These are phyloP conservation scores for Leccinum aurantiacum DNA, from an alignment of 768 basidiomycete species.

Conservation along the genomic window DNA sequence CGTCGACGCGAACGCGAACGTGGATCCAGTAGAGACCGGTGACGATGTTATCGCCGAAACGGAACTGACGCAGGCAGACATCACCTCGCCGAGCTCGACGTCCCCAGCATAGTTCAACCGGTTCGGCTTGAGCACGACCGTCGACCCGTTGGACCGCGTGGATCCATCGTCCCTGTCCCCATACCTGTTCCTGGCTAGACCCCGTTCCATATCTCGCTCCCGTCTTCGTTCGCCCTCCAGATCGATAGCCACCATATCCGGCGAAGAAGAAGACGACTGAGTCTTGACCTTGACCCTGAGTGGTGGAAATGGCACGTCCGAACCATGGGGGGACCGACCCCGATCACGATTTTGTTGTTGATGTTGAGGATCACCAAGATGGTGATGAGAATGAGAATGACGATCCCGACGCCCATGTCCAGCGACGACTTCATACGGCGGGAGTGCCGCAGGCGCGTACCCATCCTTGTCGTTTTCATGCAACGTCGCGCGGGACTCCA, in stretches of 20 bases:
- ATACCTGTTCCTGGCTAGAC: neutral
- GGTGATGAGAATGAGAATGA: neutral
- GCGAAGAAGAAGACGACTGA: neutral
- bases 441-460: neutral
- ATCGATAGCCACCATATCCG: neutral
- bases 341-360: neutral
- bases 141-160: neutral
- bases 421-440: neutral
- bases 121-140: constrained; percentile 27
- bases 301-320: neutral
- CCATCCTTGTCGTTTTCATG: neutral
- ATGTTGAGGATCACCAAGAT: neutral
- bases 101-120: constrained; percentile 24
- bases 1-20: neutral
- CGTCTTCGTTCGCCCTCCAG: neutral
- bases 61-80: constrained; percentile 24
- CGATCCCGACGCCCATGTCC: neutral
- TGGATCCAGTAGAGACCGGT: neutral
- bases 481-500: neutral
- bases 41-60: neutral
- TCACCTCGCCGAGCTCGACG: constrained; percentile 20
- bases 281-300: neutral
- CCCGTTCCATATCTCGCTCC: neutral
- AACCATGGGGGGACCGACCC: neutral
- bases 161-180: neutral